Evolutionary conservation across 2,329 filamentous ascomycete genomes (phyloP).

Genomic region (Ascocoryne sarcoides): DNA sequence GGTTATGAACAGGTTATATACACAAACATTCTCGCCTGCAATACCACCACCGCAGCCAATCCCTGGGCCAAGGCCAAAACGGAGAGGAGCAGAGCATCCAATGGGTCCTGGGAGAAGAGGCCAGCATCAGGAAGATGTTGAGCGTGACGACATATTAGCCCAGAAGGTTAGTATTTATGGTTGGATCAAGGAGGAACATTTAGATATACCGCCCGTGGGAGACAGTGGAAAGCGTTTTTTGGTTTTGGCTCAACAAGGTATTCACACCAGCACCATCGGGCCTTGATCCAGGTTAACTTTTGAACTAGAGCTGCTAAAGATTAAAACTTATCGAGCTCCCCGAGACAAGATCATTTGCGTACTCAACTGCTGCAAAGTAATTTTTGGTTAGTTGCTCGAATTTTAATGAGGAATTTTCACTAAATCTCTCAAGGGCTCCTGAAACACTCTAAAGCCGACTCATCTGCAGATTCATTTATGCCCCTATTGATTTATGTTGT

Average conservation of each 20-base stretch:
- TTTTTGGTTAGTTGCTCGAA: constrained; percentile 60
- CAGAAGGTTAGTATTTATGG: constrained; percentile 97
- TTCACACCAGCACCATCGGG: constrained; percentile 12
- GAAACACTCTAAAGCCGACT: constrained; percentile 86
- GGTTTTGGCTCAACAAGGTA: constrained; percentile 78
- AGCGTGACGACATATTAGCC: constrained; percentile 87
- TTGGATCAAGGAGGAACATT: constrained; percentile 87
- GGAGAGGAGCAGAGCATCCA: constrained; percentile 57
- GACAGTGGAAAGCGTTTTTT: constrained; percentile 86
- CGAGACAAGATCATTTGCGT: constrained; percentile 98
- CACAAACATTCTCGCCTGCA: constrained; percentile 90
- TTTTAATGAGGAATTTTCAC: constrained; percentile 1
- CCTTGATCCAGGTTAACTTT: constrained; percentile 17
- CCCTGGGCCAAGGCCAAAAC: constrained; percentile 57
- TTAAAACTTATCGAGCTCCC: constrained; percentile 93
- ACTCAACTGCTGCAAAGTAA: constrained; percentile 97
- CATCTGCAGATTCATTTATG: constrained; percentile 93
- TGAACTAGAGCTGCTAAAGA: constrained; percentile 76
- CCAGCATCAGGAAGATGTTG: constrained; percentile 96
- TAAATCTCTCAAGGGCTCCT: constrained; percentile 54
- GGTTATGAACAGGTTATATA: constrained; percentile 95
- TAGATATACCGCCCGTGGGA: constrained; percentile 80
- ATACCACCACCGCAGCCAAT: constrained; percentile 74
- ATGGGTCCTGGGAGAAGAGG: constrained; percentile 79
- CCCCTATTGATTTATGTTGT: constrained; percentile 93